These are phyloP conservation scores for Fusarium incarnatum DNA, from an alignment of 2,329 filamentous ascomycete genomes.

Conservation along the genomic window DNA sequence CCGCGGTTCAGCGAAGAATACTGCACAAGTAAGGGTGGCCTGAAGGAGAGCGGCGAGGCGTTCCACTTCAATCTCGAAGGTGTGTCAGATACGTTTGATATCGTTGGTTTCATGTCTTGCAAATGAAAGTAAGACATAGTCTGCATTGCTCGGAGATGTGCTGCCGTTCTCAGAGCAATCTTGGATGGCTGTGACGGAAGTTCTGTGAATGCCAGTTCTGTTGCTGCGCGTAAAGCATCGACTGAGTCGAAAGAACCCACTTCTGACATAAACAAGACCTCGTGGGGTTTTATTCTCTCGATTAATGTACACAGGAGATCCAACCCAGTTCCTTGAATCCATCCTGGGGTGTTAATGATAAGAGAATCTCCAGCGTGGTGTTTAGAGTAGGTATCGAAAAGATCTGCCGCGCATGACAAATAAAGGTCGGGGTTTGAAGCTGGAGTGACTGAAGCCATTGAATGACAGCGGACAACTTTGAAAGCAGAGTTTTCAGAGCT, in stretches of 20 bases:
- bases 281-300: constrained; percentile 63
- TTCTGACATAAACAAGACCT: constrained; percentile 76
- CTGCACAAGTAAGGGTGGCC: constrained; percentile 70
- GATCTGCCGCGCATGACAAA: constrained; percentile 70
- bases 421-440: constrained; percentile 76
- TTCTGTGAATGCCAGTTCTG: constrained; percentile 58
- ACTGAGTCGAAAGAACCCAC: constrained; percentile 70
- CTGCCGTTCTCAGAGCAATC: constrained; percentile 67
- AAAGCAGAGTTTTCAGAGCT: constrained; percentile 49
- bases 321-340: constrained; percentile 77
- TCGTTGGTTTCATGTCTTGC: constrained; percentile 36
- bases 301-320: constrained; percentile 72
- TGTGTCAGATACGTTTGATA: constrained; percentile 9
- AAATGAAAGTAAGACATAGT: constrained; percentile 83
- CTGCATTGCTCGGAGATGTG: constrained; percentile 78
- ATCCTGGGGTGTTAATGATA: constrained; percentile 80
- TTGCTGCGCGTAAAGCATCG: constrained; percentile 61
- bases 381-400: constrained; percentile 69
- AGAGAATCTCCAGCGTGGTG: constrained; percentile 63
- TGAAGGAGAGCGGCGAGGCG: constrained; percentile 64
- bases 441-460: constrained; percentile 73
- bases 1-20: constrained; percentile 65
- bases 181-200: constrained; percentile 71
- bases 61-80: constrained; percentile 59
- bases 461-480: constrained; percentile 69